Evolutionary conservation across 2,329 filamentous ascomycete genomes (phyloP), one percentile per base, ranked within the genome.

Genomic region (Venturia carpophila): DNA sequence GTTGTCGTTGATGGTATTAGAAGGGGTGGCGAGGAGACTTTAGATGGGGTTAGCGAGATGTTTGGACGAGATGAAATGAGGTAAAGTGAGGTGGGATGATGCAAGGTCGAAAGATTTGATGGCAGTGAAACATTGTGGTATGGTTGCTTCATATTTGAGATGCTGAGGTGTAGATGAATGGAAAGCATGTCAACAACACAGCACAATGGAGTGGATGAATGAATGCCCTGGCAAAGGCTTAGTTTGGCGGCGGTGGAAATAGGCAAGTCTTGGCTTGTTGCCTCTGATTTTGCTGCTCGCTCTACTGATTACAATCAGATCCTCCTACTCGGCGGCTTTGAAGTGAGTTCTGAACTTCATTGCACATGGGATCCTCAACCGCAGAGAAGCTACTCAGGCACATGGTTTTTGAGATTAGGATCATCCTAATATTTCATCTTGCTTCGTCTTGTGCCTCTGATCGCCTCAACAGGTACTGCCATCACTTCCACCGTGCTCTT

Each of bases 21-120:
- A 10, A 65, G 76, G 4, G 78, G 77, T 3, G 75, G 73, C 1
- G 76, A 75, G 64, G 75, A 75, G 0, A 75, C 72, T 15, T 67
- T 81, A 49, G 78, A 74, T 11, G 78, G 77, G 6, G 74, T 81
- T 27, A 77, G 77, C 7, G 77, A 76, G 24, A 74, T 81, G 75
- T 81, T 81, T 68, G 73, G 71, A 3, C 11, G 30, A 6, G 47
- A 52, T 52, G 47, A 52, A 21, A 52, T 52, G 47, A 52, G 47
- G 24, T 49, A 21, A 49, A 1, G 9, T 27, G 13, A 27, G 10
- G 11, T 27, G 47, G 4, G n/a, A 27, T 27, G 13, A 24, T 10
- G 19, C n/a, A 11, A 47, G 39, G 2, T 41, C 10, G 39, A 21
- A 52, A 27, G 3, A 10, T 49, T 24, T 9, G n/a, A n/a, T 3